Percentiles rank a stretch among this genome's conserved stretches.
Conservation (phyloP, 2,329 filamentous ascomycete species). For the Clonostachys rhizophaga region DNA sequence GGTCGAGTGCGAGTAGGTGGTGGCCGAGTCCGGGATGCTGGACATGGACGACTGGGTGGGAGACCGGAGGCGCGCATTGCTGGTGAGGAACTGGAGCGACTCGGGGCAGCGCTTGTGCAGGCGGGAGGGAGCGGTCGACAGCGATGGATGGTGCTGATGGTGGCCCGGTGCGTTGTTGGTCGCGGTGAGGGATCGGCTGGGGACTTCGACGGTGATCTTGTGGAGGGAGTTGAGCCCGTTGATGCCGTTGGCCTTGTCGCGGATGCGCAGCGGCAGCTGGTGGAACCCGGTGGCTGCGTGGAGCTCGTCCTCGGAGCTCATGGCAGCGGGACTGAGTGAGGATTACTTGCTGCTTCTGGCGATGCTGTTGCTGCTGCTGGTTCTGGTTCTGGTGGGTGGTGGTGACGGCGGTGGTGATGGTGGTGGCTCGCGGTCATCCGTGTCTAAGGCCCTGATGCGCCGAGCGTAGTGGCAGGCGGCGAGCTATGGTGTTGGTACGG, state of each 20-base stretch:
- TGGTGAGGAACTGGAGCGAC: slow-evolving; percentile 1
- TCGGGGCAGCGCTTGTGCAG: slow-evolving; percentile 18
- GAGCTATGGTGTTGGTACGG: too few species aligned
- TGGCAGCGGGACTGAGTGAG: too few species aligned
- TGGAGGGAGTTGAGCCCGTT: neutral
- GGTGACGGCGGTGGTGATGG: too few species aligned
- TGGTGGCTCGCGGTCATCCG: too few species aligned
- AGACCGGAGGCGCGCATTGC: slow-evolving; percentile 21
- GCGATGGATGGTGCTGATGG: neutral
- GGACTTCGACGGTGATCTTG: neutral
- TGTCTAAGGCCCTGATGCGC: too few species aligned
- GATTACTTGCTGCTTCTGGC: too few species aligned
- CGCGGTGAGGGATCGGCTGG: neutral
- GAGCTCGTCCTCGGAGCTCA: slow-evolving; percentile 2
- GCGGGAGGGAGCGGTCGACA: neutral
- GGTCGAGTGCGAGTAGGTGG: slow-evolving; percentile 25
- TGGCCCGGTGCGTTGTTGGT: neutral
- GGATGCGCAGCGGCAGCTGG: slow-evolving; percentile 14
- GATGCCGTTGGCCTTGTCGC: slow-evolving; percentile 9
- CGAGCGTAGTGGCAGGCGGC: too few species aligned
- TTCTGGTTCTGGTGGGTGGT: too few species aligned
- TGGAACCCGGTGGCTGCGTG: slow-evolving; percentile 14
- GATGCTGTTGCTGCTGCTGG: too few species aligned
- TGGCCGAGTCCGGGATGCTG: slow-evolving; percentile 30
- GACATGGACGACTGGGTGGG: slow-evolving; percentile 30